Conservation (phyloP, 441 rosid genomes). For the Gossypium laxum region DNA sequence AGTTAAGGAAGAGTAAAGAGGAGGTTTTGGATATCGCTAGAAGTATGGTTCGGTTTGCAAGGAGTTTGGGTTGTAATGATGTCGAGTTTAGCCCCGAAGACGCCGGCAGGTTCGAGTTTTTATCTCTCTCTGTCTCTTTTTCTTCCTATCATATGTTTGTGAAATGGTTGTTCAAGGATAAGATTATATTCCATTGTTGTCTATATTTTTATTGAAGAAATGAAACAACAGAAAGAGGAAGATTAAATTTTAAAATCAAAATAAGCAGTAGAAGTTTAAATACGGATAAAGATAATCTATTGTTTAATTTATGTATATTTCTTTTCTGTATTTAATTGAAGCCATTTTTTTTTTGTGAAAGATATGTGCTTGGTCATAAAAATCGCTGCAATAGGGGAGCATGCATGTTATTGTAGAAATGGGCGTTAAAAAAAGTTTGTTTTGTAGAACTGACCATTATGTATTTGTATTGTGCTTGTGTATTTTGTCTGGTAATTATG, state of each 20-base stretch:
- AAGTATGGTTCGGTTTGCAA: conserved; percentile 50
- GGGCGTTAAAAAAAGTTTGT: not conserved
- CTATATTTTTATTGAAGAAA: no score
- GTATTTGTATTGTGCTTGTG: not conserved
- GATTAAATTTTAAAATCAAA: not conserved
- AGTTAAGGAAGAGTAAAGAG: conserved; percentile 60
- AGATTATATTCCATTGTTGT: not conserved
- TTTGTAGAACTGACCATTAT: not conserved
- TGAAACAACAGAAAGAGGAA: not conserved
- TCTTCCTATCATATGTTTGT: not conserved
- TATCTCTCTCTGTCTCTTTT: not conserved
- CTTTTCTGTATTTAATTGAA: not conserved
- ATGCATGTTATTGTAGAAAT: not conserved
- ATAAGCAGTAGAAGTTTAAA: not conserved
- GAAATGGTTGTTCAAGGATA: not conserved
- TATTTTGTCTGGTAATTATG: not conserved
- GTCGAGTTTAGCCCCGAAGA: conserved; percentile 90
- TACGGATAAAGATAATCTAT: not conserved
- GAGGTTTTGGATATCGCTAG: conserved; percentile 66
- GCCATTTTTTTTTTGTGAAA: not conserved
- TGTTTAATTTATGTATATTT: not conserved
- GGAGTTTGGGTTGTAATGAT: conserved; percentile 74
- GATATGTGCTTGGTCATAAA: not conserved
- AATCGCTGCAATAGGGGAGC: not conserved
- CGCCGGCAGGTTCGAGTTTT: conserved; percentile 61